Percentiles rank a stretch among this genome's conserved stretches.
Evolutionary conservation across 2,329 filamentous ascomycete species (phyloP).

Genomic region (Paramyrothecium sp.): DNA sequence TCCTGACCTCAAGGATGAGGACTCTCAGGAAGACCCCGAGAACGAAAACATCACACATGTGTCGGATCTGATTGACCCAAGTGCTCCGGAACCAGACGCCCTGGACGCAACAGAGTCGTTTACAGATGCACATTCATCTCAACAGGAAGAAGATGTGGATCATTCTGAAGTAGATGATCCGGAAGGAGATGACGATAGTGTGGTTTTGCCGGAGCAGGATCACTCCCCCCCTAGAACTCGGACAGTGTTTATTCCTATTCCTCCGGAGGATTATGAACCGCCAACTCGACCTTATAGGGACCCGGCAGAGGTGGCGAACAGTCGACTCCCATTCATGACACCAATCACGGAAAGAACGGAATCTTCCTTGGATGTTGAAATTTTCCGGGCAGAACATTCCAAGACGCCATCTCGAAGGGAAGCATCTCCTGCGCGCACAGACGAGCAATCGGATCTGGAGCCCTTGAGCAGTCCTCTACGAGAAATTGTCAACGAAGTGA

Average conservation of each 20-base stretch:
- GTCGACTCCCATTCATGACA: conserved; percentile 95
- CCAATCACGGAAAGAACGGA: conserved; percentile 96
- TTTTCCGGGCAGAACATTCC: conserved; percentile 57
- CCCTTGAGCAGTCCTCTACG: conserved; percentile 70
- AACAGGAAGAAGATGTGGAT: conserved; percentile 23
- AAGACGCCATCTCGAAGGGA: conserved; percentile 75
- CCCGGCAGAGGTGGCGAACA: conserved; percentile 77
- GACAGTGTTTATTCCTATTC: conserved; percentile 73
- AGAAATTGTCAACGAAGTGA: conserved; percentile 56
- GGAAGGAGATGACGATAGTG: conserved; percentile 32
- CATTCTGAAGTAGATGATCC: conserved; percentile 20
- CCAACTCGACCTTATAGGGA: conserved; percentile 80
- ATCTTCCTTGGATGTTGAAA: conserved; percentile 71
- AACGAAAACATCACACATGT: conserved; percentile 30
- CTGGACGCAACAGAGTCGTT: conserved; percentile 15
- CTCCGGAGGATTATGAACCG: conserved; percentile 83
- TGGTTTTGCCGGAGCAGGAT: conserved; percentile 38
- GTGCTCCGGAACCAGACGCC: conserved; percentile 16
- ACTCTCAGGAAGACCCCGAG: conserved; percentile 19
- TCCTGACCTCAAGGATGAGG: conserved; percentile 41
- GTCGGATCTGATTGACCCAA: conserved; percentile 38
- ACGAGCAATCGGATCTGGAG: conserved; percentile 35
- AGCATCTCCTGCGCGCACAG: conserved; percentile 16
- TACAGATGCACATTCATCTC: conserved; percentile 5
- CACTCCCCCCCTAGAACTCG: conserved; percentile 52